phyloP scores from a whole-genome alignment of 1,284 basidiomycete species.

The Heterobasidion parviporum region DNA sequence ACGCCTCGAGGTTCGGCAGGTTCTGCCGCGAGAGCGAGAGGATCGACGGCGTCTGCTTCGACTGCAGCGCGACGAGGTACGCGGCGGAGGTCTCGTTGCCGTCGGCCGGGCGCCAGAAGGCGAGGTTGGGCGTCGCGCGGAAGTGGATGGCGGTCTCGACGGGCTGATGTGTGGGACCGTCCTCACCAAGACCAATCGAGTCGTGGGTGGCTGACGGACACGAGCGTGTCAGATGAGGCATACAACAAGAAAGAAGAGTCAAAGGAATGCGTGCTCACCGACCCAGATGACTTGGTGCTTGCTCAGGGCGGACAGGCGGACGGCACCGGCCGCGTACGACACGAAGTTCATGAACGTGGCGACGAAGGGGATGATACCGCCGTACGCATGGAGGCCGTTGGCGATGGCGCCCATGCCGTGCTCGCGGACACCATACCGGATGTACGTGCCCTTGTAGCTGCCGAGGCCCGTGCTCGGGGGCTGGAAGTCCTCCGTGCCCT shows the following conservation, averaged over 20 bases:
- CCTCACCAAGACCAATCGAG: conserved; percentile 89
- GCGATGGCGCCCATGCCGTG: conserved; percentile 96
- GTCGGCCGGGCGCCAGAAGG: conserved; percentile 89
- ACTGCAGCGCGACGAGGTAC: conserved; percentile 74
- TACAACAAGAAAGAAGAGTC: not conserved
- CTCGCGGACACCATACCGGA: conserved; percentile 96
- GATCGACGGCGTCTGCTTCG: conserved; percentile 75
- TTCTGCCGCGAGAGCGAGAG: conserved; percentile 88
- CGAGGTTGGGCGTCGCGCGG: conserved; percentile 85
- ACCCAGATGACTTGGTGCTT: conserved; percentile 90
- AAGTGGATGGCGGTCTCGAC: conserved; percentile 84
- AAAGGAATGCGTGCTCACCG: conserved; percentile 43
- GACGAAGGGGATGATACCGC: conserved; percentile 78
- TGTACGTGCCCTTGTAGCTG: conserved; percentile 81
- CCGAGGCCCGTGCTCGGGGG: conserved; percentile 81
- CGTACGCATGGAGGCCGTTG: conserved; percentile 85
- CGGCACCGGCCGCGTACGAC: conserved; percentile 88
- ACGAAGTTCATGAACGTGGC: conserved; percentile 95
- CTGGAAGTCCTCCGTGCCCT: conserved; percentile 87
- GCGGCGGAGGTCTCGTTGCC: conserved; percentile 92
- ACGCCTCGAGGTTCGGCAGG: conserved; percentile 87
- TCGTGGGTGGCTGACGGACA: conserved; percentile 66
- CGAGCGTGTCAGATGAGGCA: conserved; percentile 10
- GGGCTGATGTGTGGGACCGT: conserved; percentile 95
- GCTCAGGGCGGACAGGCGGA: conserved; percentile 86